These are phyloP conservation scores for Amyloporia xantha DNA, from an alignment of 768 basidiomycete species.

Conservation along the genomic window DNA sequence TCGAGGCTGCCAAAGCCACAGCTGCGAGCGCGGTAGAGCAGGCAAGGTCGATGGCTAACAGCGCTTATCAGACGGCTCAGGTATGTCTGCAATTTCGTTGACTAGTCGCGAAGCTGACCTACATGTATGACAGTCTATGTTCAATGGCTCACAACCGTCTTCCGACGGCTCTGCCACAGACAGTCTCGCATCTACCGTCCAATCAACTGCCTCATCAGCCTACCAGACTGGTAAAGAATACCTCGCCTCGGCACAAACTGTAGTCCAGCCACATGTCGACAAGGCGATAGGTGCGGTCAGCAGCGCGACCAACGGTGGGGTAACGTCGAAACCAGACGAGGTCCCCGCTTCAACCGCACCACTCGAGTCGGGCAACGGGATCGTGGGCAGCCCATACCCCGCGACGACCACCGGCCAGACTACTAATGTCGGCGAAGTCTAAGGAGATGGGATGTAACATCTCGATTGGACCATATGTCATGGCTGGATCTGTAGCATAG, in stretches of 20 bases:
- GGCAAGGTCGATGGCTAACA: conserved; percentile 41
- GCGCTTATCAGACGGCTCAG: conserved; percentile 40
- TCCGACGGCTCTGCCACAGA: conserved; percentile 3
- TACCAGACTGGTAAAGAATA: conserved; percentile 28
- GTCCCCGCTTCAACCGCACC: conserved; percentile 34
- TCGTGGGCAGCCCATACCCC: conserved; percentile 24
- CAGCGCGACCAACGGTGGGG: neutral
- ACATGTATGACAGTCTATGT: conserved; percentile 12
- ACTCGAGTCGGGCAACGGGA: conserved; percentile 33
- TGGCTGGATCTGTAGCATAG: neutral
- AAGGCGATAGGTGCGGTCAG: conserved; percentile 9
- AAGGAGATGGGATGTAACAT: neutral
- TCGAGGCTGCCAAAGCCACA: conserved; percentile 39
- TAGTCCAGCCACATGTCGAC: conserved; percentile 33
- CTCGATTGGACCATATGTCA: neutral
- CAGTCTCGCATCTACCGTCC: conserved; percentile 25
- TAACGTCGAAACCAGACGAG: conserved; percentile 9
- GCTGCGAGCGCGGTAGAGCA: conserved; percentile 48
- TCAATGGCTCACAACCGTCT: conserved; percentile 12
- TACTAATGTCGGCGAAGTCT: conserved; percentile 12
- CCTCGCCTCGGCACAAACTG: conserved; percentile 23
- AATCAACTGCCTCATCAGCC: conserved; percentile 28
- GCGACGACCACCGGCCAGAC: conserved; percentile 15
- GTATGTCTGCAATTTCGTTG: conserved; percentile 20
- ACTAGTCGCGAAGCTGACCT: neutral